Evolutionary conservation across 768 basidiomycete genomes (phyloP).

Genomic region (Termitomyces sp.): DNA sequence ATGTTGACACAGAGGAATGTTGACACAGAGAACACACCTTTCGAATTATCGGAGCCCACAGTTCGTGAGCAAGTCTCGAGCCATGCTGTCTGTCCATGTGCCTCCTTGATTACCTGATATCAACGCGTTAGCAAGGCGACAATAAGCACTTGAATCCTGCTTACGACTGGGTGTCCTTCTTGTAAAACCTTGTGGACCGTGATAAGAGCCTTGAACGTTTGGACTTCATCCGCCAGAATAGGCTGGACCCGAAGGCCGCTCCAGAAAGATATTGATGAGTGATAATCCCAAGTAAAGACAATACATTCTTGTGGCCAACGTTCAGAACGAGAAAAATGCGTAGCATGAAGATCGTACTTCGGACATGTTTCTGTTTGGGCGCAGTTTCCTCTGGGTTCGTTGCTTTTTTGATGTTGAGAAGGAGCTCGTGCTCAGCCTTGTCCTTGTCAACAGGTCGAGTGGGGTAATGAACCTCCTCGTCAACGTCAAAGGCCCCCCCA

Average conservation of each 20-base stretch:
- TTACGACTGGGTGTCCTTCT: constrained; percentile 92
- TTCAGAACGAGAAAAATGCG: constrained; percentile 3
- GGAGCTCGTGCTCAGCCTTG: constrained; percentile 92
- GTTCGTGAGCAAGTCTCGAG: constrained; percentile 95
- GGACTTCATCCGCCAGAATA: constrained; percentile 93
- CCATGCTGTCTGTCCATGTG: constrained; percentile 96
- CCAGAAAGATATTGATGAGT: constrained; percentile 97
- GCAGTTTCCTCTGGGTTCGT: constrained; percentile 93
- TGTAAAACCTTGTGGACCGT: constrained; percentile 97
- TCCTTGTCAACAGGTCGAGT: constrained; percentile 98
- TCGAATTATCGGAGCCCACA: constrained; percentile 66
- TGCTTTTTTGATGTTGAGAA: constrained; percentile 96
- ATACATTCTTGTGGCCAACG: constrained; percentile 69
- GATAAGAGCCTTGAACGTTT: constrained; percentile 97
- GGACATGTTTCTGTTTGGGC: constrained; percentile 98
- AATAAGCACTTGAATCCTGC: constrained; percentile 13
- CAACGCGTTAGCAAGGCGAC: constrained; percentile 1
- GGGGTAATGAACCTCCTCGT: constrained; percentile 87
- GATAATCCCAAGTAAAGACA: constrained; percentile 99
- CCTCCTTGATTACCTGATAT: constrained; percentile 87
- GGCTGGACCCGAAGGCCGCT: constrained; percentile 95
- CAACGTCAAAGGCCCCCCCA: constrained; percentile 54
- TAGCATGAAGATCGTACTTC: constrained; percentile 57
- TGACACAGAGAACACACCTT: constrained; percentile 44
- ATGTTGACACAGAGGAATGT: neutral